Evolutionary conservation across 306 rosid species (phyloP), one percentile per base, ranked within the genome.

Genomic region (Fragaria nilgerrensis): DNA sequence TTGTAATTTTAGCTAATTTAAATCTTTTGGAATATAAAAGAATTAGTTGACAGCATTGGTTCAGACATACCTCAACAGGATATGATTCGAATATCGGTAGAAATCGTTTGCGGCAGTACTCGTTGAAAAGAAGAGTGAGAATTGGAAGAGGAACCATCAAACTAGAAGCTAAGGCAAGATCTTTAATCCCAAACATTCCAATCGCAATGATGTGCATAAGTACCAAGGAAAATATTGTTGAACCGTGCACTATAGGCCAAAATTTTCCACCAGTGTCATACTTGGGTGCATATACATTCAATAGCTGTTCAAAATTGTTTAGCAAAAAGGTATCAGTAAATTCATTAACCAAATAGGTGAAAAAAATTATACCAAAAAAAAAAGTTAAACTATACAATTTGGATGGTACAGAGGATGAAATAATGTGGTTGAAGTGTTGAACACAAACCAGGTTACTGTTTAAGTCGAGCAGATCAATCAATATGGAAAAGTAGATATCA

Each of bases 161-260:
- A 64, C 53, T 78, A 16, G 98, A 29, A 62, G 95, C 96, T 32
- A 91, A 81, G 52, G 93, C 88, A 78, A 91, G 80, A 72, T 83
- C 72, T 84, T 91, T 93, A 75, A 91, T 81, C 61, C 98, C 95
- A 58, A 93, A 93, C 48, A 91, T 69, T 32, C 98, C 98, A 81
- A 93, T 88, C 23, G 89, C 92, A 78, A 93, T 91, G 49, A 91
- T 67, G 79, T 93, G 98, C 98, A 93, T 93, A 67, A 93, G 84
- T 55, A 88, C 64, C 86, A 93, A 83, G 22, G 96, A 87, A 81
- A 91, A 93, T 62, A 93, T 84, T 45, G 89, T 89, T 19, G 96
- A 89, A 50, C 56, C 19, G 78, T 91, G 97, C 76, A 93, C 95
- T 44, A 78, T 87, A 8, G 92, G 88, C 98, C 98, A 93, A 82